Evolutionary conservation across 371 early-diverging fungal species (phyloP).

Genomic region (Enteropsectra breve): DNA sequence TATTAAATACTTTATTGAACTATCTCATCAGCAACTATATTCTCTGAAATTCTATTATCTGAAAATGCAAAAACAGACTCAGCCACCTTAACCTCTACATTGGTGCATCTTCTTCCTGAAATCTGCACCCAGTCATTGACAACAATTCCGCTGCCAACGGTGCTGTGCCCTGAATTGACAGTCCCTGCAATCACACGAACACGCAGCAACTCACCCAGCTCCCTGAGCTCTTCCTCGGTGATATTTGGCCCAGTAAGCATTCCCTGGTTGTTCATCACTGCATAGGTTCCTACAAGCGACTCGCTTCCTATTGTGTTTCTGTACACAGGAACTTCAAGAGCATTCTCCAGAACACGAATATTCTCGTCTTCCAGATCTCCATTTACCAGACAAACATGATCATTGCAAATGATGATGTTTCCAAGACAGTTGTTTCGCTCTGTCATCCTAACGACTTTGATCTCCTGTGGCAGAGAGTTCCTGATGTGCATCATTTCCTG

Average conservation of each 20-base stretch:
- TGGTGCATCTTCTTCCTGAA: constrained; percentile 88
- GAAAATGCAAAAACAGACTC: constrained; percentile 74
- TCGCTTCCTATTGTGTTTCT: constrained; percentile 93
- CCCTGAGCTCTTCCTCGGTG: constrained; percentile 86
- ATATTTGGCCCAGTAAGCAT: constrained; percentile 92
- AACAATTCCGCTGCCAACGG: constrained; percentile 89
- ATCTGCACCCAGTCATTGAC: constrained; percentile 98
- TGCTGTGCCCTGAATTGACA: constrained; percentile 93
- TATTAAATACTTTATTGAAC: constrained; percentile 7
- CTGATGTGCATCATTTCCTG: constrained; percentile 95
- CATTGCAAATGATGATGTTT: constrained; percentile 98
- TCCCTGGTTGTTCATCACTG: constrained; percentile 89
- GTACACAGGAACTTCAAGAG: constrained; percentile 91
- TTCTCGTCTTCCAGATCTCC: constrained; percentile 83
- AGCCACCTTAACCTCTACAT: constrained; percentile 89
- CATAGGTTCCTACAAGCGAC: constrained; percentile 92
- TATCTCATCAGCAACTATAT: constrained; percentile 14
- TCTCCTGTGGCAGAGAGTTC: constrained; percentile 84
- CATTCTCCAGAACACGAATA: constrained; percentile 92
- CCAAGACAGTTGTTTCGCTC: constrained; percentile 95
- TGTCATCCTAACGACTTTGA: constrained; percentile 86
- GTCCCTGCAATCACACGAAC: constrained; percentile 96
- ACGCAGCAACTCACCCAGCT: constrained; percentile 87
- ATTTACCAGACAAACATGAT: constrained; percentile 94
- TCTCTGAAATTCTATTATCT: constrained; percentile 15